phyloP scores from a whole-genome alignment of 441 rosid genomes.

The Omphalea diandra region DNA sequence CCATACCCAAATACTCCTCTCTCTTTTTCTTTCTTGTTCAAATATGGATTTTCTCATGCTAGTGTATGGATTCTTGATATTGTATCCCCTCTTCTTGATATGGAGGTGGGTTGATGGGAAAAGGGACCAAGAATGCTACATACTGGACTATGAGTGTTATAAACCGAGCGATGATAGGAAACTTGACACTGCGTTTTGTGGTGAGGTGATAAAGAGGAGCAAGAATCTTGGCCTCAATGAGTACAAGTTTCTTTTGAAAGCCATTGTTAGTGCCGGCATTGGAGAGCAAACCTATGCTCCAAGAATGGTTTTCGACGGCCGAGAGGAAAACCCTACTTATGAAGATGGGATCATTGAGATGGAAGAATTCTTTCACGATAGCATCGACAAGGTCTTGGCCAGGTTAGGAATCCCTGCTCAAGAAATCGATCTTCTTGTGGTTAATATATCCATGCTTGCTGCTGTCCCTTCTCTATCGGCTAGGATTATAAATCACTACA shows the following conservation, averaged over 20 bases:
- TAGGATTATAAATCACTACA: slow-evolving; percentile 67
- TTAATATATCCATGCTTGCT: slow-evolving; percentile 76
- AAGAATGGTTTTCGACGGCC: slow-evolving; percentile 47
- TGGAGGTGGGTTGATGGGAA: slow-evolving; percentile 39
- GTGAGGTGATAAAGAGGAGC: slow-evolving; percentile 55
- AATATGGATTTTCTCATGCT: slow-evolving; percentile 46
- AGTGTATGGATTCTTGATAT: slow-evolving; percentile 34
- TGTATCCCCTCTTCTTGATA: slow-evolving; percentile 31
- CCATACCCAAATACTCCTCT: background rate
- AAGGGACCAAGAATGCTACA: slow-evolving; percentile 59
- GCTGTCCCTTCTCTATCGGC: slow-evolving; percentile 57
- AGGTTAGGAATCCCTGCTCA: slow-evolving; percentile 55
- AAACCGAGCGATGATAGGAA: slow-evolving; percentile 68
- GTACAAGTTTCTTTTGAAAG: slow-evolving; percentile 79
- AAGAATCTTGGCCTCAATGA: slow-evolving; percentile 71
- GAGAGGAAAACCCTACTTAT: slow-evolving; percentile 53
- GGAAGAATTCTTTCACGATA: slow-evolving; percentile 73
- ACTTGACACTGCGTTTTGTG: slow-evolving; percentile 56
- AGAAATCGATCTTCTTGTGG: slow-evolving; percentile 72
- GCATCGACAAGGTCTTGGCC: slow-evolving; percentile 51
- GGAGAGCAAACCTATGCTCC: slow-evolving; percentile 85
- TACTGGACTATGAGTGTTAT: slow-evolving; percentile 76
- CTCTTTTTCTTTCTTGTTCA: slow-evolving; percentile 7
- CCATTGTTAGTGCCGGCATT: slow-evolving; percentile 74
- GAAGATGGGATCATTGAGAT: slow-evolving; percentile 62